Evolutionary conservation across 768 basidiomycete genomes (phyloP).

Genomic region (Hemileccinum impolitum): DNA sequence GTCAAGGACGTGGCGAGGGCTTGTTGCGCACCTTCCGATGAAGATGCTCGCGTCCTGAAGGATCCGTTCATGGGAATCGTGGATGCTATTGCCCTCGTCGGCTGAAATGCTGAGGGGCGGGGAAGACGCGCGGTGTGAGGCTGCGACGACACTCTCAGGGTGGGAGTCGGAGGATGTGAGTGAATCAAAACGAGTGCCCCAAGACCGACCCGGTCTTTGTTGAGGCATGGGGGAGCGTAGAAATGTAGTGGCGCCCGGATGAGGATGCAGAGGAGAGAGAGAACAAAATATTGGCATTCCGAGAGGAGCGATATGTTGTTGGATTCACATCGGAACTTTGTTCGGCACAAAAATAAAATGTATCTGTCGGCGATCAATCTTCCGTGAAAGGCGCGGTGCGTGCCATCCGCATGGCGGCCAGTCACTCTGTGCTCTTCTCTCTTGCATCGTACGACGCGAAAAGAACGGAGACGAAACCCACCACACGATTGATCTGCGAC

Average conservation of each 20-base stretch:
- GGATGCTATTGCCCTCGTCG: conserved; percentile 30
- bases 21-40: conserved; percentile 65
- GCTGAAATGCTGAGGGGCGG: conserved; percentile 13
- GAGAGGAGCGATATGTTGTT: conserved; percentile 22
- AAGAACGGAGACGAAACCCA: conserved; percentile 20
- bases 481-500: conserved; percentile 10
- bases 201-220: conserved; percentile 46
- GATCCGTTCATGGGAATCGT: conserved; percentile 42
- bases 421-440: conserved; percentile 26
- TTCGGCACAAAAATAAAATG: conserved; percentile 13
- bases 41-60: conserved; percentile 80
- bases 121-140: conserved; percentile 10
- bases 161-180: conserved; percentile 49
- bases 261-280: not conserved
- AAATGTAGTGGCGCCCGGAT: conserved; percentile 12
- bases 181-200: conserved; percentile 74
- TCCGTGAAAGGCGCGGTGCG: conserved; percentile 22
- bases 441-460: conserved; percentile 24
- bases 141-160: conserved; percentile 18
- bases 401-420: conserved; percentile 9
- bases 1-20: not conserved
- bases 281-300: conserved; percentile 20
- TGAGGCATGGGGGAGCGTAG: conserved; percentile 39
- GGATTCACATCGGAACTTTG: conserved; percentile 11
- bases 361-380: conserved; percentile 24